Percentiles rank a stretch among this genome's conserved stretches.
Evolutionary conservation across 2,329 filamentous ascomycete species (phyloP).

Genomic region (Basipetospora sp.): DNA sequence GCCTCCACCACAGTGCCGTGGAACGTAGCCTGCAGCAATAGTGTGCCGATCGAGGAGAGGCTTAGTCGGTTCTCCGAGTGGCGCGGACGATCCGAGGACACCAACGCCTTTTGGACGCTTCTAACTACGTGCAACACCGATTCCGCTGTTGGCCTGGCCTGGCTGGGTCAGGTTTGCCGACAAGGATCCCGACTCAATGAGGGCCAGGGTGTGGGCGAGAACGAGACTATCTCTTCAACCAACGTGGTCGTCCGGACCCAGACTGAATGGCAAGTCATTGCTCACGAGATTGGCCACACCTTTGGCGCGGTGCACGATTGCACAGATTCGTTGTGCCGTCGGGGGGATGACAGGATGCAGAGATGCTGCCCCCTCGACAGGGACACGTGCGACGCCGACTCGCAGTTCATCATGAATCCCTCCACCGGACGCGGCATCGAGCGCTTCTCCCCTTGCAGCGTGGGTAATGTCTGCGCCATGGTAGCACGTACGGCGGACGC

Average conservation of each 20-base stretch:
- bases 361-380: conserved; percentile 67
- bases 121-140: conserved; percentile 70
- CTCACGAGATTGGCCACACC: conserved; percentile 85
- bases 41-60: conserved; percentile 55
- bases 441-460: conserved; percentile 70
- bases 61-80: conserved; percentile 79
- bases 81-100: conserved; percentile 64
- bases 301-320: conserved; percentile 96
- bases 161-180: conserved; percentile 77
- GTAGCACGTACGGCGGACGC: conserved; percentile 65
- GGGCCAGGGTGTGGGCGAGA: conserved; percentile 26
- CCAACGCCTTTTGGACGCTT: conserved; percentile 85
- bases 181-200: conserved; percentile 40
- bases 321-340: conserved; percentile 47
- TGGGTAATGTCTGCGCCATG: conserved; percentile 88
- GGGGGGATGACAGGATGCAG: conserved; percentile 37
- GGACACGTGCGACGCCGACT: conserved; percentile 56
- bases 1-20: conserved; percentile 56
- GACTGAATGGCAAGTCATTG: conserved; percentile 89
- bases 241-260: conserved; percentile 78
- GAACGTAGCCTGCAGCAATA: conserved; percentile 61
- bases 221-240: conserved; percentile 66
- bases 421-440: conserved; percentile 61
- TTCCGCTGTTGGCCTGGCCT: conserved; percentile 77
- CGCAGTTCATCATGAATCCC: conserved; percentile 90